Evolutionary conservation across 2,329 filamentous ascomycete genomes (phyloP).

Genomic region (Monosporascus sp.): DNA sequence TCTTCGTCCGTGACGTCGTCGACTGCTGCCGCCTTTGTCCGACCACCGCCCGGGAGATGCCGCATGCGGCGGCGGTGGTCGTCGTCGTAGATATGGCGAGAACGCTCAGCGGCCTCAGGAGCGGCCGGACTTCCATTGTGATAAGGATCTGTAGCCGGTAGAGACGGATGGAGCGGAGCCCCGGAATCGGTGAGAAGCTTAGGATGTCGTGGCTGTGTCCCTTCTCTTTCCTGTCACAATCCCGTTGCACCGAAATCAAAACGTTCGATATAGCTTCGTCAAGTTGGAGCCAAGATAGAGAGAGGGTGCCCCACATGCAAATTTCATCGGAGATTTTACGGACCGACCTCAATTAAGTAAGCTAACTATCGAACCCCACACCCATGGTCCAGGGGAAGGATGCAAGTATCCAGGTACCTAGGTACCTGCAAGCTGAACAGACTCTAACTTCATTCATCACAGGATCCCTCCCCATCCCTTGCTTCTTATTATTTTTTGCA

Average conservation of each 20-base stretch:
- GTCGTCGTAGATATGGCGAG: neutral
- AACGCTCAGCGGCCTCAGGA: conserved; percentile 1
- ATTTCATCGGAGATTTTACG: neutral
- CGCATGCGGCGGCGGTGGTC: conserved; percentile 13
- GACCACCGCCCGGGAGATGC: conserved; percentile 18
- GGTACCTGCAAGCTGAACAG: neutral
- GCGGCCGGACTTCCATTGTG: conserved; percentile 6
- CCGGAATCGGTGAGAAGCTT: neutral
- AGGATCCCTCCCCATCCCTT: no score
- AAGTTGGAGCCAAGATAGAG: neutral
- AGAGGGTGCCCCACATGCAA: neutral
- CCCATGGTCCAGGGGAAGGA: neutral
- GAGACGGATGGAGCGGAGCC: neutral
- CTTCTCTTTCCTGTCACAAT: neutral
- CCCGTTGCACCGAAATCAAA: neutral
- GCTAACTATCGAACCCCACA: neutral
- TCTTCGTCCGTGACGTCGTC: conserved; percentile 49
- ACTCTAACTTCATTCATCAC: no score
- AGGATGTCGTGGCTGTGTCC: neutral
- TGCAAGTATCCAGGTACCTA: neutral
- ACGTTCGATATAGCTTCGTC: neutral
- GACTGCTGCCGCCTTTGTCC: conserved; percentile 38
- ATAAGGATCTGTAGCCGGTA: no score
- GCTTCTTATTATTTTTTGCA: neutral
- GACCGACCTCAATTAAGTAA: neutral